A percentile compares a stretch with the other conserved stretches of the same genome.
Conservation (phyloP, 1,139 yeast species). For the Suhomyces ambrosiae region DNA sequence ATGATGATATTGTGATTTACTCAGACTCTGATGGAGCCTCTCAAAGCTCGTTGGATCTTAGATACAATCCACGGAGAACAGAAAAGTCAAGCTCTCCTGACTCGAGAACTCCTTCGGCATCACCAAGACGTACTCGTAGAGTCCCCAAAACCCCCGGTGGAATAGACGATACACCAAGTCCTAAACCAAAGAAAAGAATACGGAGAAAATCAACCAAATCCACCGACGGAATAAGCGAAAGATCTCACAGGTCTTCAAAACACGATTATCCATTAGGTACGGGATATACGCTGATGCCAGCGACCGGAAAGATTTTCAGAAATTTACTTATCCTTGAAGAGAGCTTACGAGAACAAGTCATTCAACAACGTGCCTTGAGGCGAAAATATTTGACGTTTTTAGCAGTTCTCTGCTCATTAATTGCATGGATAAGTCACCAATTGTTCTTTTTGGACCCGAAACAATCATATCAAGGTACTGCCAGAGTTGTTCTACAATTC, state of each 20-base stretch:
- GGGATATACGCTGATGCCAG: conserved; percentile 50
- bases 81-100: conserved; percentile 1
- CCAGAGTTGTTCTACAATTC: conserved; percentile 57
- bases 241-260: conserved; percentile 22
- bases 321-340: conserved; percentile 84
- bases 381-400: conserved; percentile 75
- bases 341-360: conserved; percentile 75
- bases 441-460: conserved; percentile 33
- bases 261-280: conserved; percentile 28
- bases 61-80: neutral
- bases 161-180: conserved; percentile 19
- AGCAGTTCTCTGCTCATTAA: conserved; percentile 49
- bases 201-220: conserved; percentile 37
- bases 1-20: conserved; percentile 38
- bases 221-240: conserved; percentile 27
- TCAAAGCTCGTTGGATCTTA: conserved; percentile 30
- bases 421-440: conserved; percentile 46
- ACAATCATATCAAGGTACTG: conserved; percentile 30
- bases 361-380: conserved; percentile 68
- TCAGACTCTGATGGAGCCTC: conserved; percentile 46
- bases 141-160: conserved; percentile 1
- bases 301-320: conserved; percentile 74
- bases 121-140: conserved; percentile 14
- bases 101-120: conserved; percentile 7
- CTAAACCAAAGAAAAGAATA: conserved; percentile 28